phyloP scores from a whole-genome alignment of 257 asterid genomes.

The Rauvolfia tetraphylla region DNA sequence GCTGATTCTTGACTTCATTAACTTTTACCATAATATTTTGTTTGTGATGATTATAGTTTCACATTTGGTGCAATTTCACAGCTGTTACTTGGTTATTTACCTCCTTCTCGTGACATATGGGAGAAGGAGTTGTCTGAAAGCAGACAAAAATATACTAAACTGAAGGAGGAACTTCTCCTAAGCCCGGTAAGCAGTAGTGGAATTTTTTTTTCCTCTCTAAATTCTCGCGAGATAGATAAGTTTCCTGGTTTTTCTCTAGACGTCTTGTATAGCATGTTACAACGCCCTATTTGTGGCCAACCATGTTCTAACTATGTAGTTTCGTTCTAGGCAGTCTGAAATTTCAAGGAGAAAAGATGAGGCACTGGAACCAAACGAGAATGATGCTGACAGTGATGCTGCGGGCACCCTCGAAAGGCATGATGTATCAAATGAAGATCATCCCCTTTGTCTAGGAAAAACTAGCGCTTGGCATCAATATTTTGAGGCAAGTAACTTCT shows the following conservation, averaged over 20 bases:
- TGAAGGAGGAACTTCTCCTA: conserved; percentile 19
- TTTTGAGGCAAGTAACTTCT: conserved; percentile 19
- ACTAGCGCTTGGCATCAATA: conserved; percentile 25
- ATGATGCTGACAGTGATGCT: not conserved
- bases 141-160: conserved; percentile 18
- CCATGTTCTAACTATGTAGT: conserved; percentile 2
- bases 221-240: not conserved
- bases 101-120: conserved; percentile 20
- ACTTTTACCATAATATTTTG: not conserved
- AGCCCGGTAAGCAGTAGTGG: conserved; percentile 16
- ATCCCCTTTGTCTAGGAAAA: conserved; percentile 24
- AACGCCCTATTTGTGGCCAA: not conserved
- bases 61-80: conserved; percentile 4
- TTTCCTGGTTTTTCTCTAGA: not conserved
- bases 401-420: conserved; percentile 15
- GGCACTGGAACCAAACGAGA: not conserved
- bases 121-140: conserved; percentile 23
- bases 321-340: conserved; percentile 18
- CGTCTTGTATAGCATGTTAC: not conserved
- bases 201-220: too few relatives aligned
- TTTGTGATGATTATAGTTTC: not conserved
- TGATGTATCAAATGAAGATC: conserved; percentile 18
- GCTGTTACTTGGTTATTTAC: conserved; percentile 27
- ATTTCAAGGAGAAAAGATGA: conserved; percentile 20
- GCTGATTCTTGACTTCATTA: not conserved